These are phyloP conservation scores for Fusarium guadeloupense DNA, from an alignment of 2,329 filamentous ascomycete species.

Conservation along the genomic window DNA sequence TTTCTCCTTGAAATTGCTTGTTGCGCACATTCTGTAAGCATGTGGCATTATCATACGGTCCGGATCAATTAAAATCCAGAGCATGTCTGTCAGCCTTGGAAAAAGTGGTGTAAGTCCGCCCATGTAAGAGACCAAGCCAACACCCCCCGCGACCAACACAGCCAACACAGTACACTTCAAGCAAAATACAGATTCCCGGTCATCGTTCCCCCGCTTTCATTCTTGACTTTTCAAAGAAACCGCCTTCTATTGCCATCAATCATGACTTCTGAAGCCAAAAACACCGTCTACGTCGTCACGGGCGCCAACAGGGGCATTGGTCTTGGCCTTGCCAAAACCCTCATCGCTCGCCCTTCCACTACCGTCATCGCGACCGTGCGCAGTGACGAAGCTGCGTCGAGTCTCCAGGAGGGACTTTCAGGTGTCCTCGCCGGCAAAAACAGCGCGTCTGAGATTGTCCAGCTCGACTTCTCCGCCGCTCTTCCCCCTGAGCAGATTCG, in stretches of 20 bases:
- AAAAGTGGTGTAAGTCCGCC: too few species aligned
- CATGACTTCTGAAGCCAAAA: neutral
- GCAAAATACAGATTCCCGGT: too few species aligned
- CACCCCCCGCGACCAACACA: too few species aligned
- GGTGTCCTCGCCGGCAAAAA: conserved; percentile 42
- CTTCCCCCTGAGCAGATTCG: conserved; percentile 35
- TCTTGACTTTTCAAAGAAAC: too few species aligned
- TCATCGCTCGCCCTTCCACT: neutral
- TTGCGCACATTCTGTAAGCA: too few species aligned
- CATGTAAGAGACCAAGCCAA: too few species aligned
- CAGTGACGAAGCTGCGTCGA: neutral
- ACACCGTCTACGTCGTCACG: neutral
- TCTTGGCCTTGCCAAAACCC: neutral
- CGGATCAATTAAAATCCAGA: too few species aligned
- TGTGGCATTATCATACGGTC: too few species aligned
- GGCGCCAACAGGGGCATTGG: neutral
- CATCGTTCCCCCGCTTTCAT: too few species aligned
- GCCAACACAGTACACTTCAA: too few species aligned
- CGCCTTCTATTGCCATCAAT: neutral
- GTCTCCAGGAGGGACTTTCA: neutral
- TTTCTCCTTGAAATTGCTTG: too few species aligned
- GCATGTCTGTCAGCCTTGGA: too few species aligned
- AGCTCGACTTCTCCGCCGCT: conserved; percentile 50
- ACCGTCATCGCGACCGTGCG: neutral
- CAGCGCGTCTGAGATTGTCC: conserved; percentile 49